Base-by-base conservation (phyloP, 805 yeast genomes). In the Starmera caribaea region DNA sequence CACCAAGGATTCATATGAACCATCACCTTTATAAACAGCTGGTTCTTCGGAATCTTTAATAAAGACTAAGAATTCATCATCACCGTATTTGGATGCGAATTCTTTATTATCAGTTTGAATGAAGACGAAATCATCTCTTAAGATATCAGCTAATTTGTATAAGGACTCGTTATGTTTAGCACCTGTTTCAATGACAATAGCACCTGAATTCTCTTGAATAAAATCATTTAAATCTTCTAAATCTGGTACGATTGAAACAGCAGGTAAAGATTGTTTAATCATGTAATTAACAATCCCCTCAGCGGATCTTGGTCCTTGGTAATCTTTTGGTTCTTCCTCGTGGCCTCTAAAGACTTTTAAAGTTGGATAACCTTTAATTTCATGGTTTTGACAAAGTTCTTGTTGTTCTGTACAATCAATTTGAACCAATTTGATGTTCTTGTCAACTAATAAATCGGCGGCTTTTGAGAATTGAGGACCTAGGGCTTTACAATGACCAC, bases 401-500 rank as follows among this genome's bases (percentile, higher is more conserved):
- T 73, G 73, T 50, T 86, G 80, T 51, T 73, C 84, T 30, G 88
- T 81, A 73, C 96, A 86, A 61, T 86, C 94, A 48, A 86, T 67
- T 67, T 86, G 95, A 36, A 87, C 94, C 54, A 86, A 67, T 53
- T 76, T 74, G 59, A 84, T 79, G 40, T 74, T 66, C 45, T 82
- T 74, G 38, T 68, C 74, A 36, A 68, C 69, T 56, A 84, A 69
- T 15, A 55, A 50, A 49, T 79, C 77, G 38, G 90, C 86, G 38
- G 95, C 95, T 50, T 73, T 62, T 39, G 77, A 68, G 50, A 72
- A 84, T 61, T 86, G 81, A 30, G 96, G 96, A 11, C 87, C 95
- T 48, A 86, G 66, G 37, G 73, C 74, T 69, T 89, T 87, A 73
- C 97, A 89, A 67, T 89, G 92, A 14, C 96, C 96, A 71, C 97